Conservation (phyloP, 495 filamentous ascomycete species). For the Penicillium canescens region DNA sequence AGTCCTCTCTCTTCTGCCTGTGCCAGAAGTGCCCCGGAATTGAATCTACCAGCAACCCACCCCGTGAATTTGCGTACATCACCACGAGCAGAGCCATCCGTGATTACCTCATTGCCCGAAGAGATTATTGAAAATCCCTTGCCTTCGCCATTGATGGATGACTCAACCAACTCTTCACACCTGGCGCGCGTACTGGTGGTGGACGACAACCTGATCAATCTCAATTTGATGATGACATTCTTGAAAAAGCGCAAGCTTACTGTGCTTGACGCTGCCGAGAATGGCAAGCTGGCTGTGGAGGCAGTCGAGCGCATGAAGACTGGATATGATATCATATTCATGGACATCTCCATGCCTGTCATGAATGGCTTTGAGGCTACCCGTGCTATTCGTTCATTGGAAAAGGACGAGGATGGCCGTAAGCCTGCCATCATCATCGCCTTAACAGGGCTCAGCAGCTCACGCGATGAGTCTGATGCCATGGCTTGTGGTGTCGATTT, state of each 20-base stretch:
- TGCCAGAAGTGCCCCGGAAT: neutral
- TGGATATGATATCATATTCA: conserved; percentile 58
- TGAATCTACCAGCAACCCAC: neutral
- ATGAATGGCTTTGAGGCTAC: conserved; percentile 78
- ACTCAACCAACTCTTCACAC: neutral
- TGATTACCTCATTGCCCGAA: conserved; percentile 6
- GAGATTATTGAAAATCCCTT: conserved; percentile 11
- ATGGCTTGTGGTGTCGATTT: conserved; percentile 67
- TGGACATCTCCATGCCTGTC: conserved; percentile 77
- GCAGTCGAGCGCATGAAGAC: conserved; percentile 40
- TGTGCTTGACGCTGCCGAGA: conserved; percentile 46
- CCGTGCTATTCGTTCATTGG: conserved; percentile 62
- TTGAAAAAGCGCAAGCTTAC: conserved; percentile 51
- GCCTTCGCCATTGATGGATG: conserved; percentile 7
- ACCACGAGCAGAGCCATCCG: conserved; percentile 5
- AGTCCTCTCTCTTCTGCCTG: neutral
- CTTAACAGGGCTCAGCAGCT: conserved; percentile 66
- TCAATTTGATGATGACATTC: conserved; percentile 65
- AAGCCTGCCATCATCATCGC: conserved; percentile 62
- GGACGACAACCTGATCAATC: conserved; percentile 76
- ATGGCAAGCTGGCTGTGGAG: conserved; percentile 54
- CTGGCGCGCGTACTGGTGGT: conserved; percentile 58
- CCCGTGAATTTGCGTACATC: neutral
- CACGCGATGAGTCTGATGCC: conserved; percentile 64
- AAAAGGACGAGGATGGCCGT: conserved; percentile 43